Base-by-base conservation (phyloP, 164 flowering plant genomes). In the Dillenia suffruticosa region DNA sequence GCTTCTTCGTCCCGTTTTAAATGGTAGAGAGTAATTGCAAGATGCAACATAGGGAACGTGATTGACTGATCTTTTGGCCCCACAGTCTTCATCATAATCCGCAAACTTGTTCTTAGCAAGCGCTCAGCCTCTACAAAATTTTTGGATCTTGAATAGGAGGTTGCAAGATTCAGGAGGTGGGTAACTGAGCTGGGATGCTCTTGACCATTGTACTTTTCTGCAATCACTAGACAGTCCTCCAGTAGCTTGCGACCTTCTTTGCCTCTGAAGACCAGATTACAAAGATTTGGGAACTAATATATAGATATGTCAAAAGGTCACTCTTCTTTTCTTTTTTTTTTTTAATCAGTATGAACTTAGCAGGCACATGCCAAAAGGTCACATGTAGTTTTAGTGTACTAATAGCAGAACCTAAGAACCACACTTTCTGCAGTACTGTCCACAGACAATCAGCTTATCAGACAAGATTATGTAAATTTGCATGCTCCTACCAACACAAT, bases 101-200 rank as follows among this genome's bases (percentile, higher is more conserved):
- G 71, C 70, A 93, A 68, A 71, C 91, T 66, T 46, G 68, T 77
- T 65, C 91, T 82, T 56, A 89, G 75, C 73, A 86, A 72, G 59
- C 89, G 87, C 76, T 93, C 98, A 49, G 98, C 96, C 81, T 90
- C 92, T 9, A 56, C 87, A 76, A 63, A 90, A 63, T 87, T 80
- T 69, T 89, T 88, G 8, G 87, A 83, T 44, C 75, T 84, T 44
- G 90, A 84, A 68, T 90, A 81, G 44, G 97, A 93, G 47, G 81
- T 67, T 73, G 98, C 97, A 53, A 93, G 94, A 74, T 90, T 93
- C 56, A 82, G 15, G 46, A 90, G 85, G 68, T 90, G 96, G 22
- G 77, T 81, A 22, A 80, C 94, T 12, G 76, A 75, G 75, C 79
- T 79, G 10, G 90, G 90, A 79, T 90, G 86, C 3, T 80, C 85